These are phyloP conservation scores for Adansonia gregorii DNA, from an alignment of 441 rosid genomes.

Conservation along the genomic window DNA sequence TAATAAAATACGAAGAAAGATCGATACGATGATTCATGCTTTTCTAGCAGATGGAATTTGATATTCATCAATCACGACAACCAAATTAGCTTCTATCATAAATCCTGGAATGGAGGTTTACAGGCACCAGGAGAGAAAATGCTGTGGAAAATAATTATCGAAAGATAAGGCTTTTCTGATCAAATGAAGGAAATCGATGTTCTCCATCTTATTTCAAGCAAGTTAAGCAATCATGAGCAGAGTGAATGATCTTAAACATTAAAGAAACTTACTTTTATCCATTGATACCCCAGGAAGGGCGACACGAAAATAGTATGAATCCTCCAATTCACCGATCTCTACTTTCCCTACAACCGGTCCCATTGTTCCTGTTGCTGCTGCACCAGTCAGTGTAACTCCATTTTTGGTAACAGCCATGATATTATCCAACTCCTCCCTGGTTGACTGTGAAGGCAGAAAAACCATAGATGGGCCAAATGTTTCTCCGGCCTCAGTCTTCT, in stretches of 20 bases:
- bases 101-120: neutral
- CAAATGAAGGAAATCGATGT: neutral
- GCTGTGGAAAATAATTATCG: neutral
- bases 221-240: constrained; percentile 24
- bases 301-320: constrained; percentile 68
- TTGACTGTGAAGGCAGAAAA: constrained; percentile 46
- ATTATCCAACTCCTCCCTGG: constrained; percentile 44
- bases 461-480: constrained; percentile 22
- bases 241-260: constrained; percentile 22
- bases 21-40: constrained; percentile 1
- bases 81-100: neutral
- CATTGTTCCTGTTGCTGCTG: constrained; percentile 65
- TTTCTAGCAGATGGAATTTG: neutral
- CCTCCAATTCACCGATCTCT: constrained; percentile 65
- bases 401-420: constrained; percentile 39
- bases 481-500: constrained; percentile 8
- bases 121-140: neutral
- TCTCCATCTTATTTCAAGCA: neutral
- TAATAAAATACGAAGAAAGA: neutral
- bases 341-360: constrained; percentile 65
- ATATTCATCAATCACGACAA: constrained; percentile 8
- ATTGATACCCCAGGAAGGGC: constrained; percentile 80
- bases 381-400: constrained; percentile 67
- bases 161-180: neutral
- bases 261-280: constrained; percentile 65